These are phyloP conservation scores for Pterulicium gracile DNA, from an alignment of 1,284 basidiomycete genomes.

Conservation along the genomic window DNA sequence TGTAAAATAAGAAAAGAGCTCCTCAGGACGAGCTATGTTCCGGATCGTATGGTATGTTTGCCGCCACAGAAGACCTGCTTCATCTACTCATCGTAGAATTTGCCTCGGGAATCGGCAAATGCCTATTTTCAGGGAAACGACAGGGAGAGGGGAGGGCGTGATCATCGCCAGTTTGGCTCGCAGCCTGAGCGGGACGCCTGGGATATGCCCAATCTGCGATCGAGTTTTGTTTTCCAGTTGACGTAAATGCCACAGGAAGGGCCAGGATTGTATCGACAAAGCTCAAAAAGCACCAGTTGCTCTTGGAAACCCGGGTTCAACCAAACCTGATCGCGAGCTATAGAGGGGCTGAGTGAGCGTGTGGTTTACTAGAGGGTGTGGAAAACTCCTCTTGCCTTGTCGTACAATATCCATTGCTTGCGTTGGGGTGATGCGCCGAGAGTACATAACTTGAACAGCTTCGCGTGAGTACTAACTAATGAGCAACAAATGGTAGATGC, in stretches of 20 bases:
- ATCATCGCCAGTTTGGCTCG: too few relatives aligned
- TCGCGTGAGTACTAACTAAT: constrained; percentile 6
- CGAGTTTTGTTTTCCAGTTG: constrained; percentile 45
- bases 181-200: too few relatives aligned
- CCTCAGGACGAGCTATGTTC: too few relatives aligned
- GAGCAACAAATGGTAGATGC: too few relatives aligned
- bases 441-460: constrained; percentile 66
- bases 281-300: constrained; percentile 65
- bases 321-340: constrained; percentile 73
- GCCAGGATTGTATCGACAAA: constrained; percentile 60
- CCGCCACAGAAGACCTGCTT: too few relatives aligned
- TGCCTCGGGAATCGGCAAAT: too few relatives aligned
- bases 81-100: too few relatives aligned
- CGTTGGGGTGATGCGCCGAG: constrained; percentile 41
- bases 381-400: constrained; percentile 34
- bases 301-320: constrained; percentile 68
- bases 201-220: constrained; percentile 29
- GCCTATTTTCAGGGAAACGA: too few relatives aligned
- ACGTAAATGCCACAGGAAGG: constrained; percentile 53
- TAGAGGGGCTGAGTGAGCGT: constrained; percentile 1
- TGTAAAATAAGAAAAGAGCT: too few relatives aligned
- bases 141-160: too few relatives aligned
- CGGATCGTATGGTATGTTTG: too few relatives aligned
- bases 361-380: constrained; percentile 3
- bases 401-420: constrained; percentile 54